Percentiles rank a stretch among this genome's conserved stretches.
These are phyloP conservation scores for Tricholoma bakamatsutake DNA, from an alignment of 768 basidiomycete species.

Conservation along the genomic window DNA sequence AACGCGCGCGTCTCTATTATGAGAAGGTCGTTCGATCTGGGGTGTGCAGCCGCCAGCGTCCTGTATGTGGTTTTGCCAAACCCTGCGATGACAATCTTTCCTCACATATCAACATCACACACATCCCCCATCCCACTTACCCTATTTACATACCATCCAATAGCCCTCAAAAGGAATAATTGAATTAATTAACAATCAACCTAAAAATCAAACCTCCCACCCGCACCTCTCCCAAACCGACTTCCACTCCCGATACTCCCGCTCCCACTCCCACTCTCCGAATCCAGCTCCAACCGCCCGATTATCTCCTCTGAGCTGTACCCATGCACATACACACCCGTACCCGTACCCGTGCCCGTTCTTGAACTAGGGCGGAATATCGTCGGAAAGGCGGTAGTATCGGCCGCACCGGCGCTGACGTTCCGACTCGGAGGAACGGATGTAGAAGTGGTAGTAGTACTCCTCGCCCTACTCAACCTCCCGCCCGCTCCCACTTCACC, in stretches of 20 bases:
- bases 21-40: too few relatives aligned
- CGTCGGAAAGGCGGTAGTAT: not conserved
- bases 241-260: constrained; percentile 1
- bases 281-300: constrained; percentile 15
- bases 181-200: too few relatives aligned
- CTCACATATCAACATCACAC: too few relatives aligned
- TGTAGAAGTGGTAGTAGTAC: not conserved
- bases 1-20: too few relatives aligned
- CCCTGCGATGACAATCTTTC: too few relatives aligned
- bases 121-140: too few relatives aligned
- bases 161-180: too few relatives aligned
- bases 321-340: not conserved
- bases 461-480: not conserved
- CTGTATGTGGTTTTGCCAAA: too few relatives aligned
- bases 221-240: not conserved
- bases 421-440: not conserved
- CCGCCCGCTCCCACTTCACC: not conserved
- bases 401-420: not conserved
- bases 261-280: constrained; percentile 2
- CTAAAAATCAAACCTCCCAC: constrained; percentile 14
- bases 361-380: not conserved
- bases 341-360: not conserved
- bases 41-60: too few relatives aligned
- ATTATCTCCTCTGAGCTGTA: constrained; percentile 16
- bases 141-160: too few relatives aligned